These are phyloP conservation scores for Purshia tridentata DNA, from an alignment of 306 rosid genomes.

Conservation along the genomic window DNA sequence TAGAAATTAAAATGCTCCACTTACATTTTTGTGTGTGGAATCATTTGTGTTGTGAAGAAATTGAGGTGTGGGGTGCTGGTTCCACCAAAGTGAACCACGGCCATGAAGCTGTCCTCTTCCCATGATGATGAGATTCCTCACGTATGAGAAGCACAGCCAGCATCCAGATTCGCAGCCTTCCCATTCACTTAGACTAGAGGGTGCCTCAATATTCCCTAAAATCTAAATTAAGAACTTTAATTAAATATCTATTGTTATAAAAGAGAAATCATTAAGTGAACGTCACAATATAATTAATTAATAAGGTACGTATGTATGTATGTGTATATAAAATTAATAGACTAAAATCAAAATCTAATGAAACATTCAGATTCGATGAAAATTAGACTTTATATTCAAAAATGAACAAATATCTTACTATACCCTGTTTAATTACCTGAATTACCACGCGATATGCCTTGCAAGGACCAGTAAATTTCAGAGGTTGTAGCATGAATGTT, in stretches of 20 bases:
- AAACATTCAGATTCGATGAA: too few species aligned
- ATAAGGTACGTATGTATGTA: too few species aligned
- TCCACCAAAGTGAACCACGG: slow-evolving; percentile 2
- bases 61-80: not conserved
- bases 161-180: not conserved
- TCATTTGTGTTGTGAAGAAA: not conserved
- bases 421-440: not conserved
- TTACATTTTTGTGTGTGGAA: too few species aligned
- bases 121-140: not conserved
- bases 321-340: too few species aligned
- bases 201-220: slow-evolving; percentile 11
- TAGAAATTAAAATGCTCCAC: too few species aligned
- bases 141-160: slow-evolving; percentile 5
- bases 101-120: slow-evolving; percentile 9
- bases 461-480: slow-evolving; percentile 34
- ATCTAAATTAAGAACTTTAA: not conserved
- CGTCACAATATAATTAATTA: too few species aligned
- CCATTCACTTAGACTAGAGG: not conserved
- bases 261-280: too few species aligned
- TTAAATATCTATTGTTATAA: too few species aligned
- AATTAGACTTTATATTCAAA: too few species aligned
- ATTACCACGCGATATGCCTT: slow-evolving; percentile 11
- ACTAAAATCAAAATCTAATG: too few species aligned
- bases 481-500: slow-evolving; percentile 13
- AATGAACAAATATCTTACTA: too few species aligned